Evolutionary conservation across 2,329 filamentous ascomycete species (phyloP).

Genomic region (Xylaria hypoxylon): DNA sequence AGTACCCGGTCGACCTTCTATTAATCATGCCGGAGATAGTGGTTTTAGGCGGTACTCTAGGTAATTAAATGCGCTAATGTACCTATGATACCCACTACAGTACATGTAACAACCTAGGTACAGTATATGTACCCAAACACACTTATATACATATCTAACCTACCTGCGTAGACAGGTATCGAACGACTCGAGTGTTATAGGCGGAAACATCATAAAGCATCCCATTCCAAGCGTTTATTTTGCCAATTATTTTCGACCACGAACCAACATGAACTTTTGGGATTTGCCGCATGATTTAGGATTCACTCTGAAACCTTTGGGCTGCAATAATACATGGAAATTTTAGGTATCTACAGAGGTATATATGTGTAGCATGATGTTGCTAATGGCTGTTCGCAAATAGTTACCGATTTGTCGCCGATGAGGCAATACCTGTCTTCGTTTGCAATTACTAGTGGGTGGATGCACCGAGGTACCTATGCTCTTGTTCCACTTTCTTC

Average conservation of each 20-base stretch:
- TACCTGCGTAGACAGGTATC: too few species aligned
- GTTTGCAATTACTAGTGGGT: background rate
- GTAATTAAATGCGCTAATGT: too few species aligned
- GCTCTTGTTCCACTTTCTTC: background rate
- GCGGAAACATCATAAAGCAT: too few species aligned
- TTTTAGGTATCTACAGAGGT: background rate
- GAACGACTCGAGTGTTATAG: too few species aligned
- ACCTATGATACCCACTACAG: too few species aligned
- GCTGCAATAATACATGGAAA: conserved; percentile 6
- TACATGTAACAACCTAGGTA: too few species aligned
- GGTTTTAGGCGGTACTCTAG: too few species aligned
- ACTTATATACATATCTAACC: too few species aligned
- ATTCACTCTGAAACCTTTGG: background rate
- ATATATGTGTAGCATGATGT: conserved; percentile 8
- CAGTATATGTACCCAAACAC: too few species aligned
- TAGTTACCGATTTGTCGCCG: background rate
- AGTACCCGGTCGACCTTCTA: too few species aligned
- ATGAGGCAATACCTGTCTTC: background rate
- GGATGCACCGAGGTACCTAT: background rate
- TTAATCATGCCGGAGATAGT: too few species aligned
- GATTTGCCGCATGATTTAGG: background rate
- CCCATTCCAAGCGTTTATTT: background rate
- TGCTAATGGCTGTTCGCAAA: background rate
- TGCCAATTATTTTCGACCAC: background rate
- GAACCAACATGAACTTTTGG: background rate